Conservation (phyloP, 345 rosid genomes). For the Conringia planisiliqua region DNA sequence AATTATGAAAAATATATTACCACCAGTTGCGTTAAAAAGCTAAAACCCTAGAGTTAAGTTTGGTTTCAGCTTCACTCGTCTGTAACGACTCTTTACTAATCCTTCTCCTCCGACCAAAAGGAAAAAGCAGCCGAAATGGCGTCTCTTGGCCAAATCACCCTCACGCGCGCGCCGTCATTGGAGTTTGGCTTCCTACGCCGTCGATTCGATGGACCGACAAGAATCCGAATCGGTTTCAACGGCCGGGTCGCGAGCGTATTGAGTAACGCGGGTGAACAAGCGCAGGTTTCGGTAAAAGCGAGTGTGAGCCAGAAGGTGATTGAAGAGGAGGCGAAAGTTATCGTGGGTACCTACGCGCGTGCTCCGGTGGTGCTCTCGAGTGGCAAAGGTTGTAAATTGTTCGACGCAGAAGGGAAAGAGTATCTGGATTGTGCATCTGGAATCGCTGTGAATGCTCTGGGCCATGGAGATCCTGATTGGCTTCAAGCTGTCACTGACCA, state of each 20-base stretch:
- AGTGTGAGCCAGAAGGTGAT: constrained; percentile 51
- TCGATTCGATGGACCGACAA: background rate
- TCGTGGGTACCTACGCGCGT: constrained; percentile 77
- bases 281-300: background rate
- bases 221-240: constrained; percentile 14
- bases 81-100: background rate
- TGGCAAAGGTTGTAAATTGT: constrained; percentile 80
- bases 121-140: constrained; percentile 1
- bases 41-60: constrained; percentile 22
- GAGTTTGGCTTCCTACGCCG: constrained; percentile 1
- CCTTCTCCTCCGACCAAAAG: background rate
- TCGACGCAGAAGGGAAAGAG: constrained; percentile 71
- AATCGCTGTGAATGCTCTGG: constrained; percentile 82
- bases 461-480: constrained; percentile 88
- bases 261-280: constrained; percentile 17
- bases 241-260: constrained; percentile 11
- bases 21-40: background rate
- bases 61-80: background rate
- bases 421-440: constrained; percentile 74
- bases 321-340: constrained; percentile 50
- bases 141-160: constrained; percentile 21
- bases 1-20: background rate
- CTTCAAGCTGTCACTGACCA: constrained; percentile 62
- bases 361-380: constrained; percentile 59
- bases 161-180: constrained; percentile 6